Percentiles rank a stretch among this genome's conserved stretches.
These are phyloP conservation scores for Apophysomyces ossiformis DNA, from an alignment of 371 early-diverging fungal species.

Conservation along the genomic window DNA sequence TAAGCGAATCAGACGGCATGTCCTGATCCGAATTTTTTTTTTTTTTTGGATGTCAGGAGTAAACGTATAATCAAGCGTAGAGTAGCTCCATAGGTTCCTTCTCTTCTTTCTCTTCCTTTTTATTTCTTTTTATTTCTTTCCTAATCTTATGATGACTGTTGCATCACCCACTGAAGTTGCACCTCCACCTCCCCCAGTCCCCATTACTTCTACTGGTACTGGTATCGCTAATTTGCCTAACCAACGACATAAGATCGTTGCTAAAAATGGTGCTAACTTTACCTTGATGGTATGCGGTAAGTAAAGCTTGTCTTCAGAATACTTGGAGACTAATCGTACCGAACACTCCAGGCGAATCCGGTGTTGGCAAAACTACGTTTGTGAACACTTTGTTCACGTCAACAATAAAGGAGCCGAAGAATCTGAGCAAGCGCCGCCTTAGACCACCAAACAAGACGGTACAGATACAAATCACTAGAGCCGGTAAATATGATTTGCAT, in stretches of 20 bases:
- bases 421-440: constrained; percentile 78
- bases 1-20: neutral
- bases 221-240: constrained; percentile 99
- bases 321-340: neutral
- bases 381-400: constrained; percentile 91
- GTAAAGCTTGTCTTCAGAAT: constrained; percentile 20
- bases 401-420: constrained; percentile 86
- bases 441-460: constrained; percentile 90
- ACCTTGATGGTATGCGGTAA: constrained; percentile 97
- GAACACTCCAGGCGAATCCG: constrained; percentile 50
- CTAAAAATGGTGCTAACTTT: constrained; percentile 92
- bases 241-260: constrained; percentile 96
- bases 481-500: constrained; percentile 58
- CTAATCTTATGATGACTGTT: constrained; percentile 22
- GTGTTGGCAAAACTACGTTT: constrained; percentile 89
- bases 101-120: constrained; percentile 12
- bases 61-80: constrained; percentile 1
- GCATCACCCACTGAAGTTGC: constrained; percentile 39
- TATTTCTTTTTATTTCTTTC: constrained; percentile 9
- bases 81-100: neutral
- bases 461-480: constrained; percentile 92
- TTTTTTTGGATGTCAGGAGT: constrained; percentile 6
- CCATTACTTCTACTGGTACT: constrained; percentile 71
- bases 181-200: constrained; percentile 46
- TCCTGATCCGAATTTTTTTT: constrained; percentile 3